Conservation (phyloP, 2,329 filamentous ascomycete genomes). For the Fusarium mangiferae region DNA sequence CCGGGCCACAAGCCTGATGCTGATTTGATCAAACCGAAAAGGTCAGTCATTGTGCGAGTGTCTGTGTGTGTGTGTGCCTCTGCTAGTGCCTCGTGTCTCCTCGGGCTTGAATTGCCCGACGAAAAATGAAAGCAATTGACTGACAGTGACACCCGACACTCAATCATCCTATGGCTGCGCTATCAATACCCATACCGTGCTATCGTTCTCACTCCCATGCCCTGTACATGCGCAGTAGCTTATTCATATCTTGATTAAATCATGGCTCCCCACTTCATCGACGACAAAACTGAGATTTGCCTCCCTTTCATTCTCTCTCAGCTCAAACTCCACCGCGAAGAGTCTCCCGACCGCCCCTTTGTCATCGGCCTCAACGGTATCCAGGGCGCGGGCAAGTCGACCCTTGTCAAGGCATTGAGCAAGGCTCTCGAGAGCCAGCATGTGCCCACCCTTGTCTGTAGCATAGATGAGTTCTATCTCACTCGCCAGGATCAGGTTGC, state of each 20-base stretch:
- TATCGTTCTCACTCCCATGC: constrained; percentile 10
- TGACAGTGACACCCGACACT: constrained; percentile 13
- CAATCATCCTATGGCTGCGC: constrained; percentile 25
- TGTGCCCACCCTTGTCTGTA: constrained; percentile 76
- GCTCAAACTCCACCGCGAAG: constrained; percentile 60
- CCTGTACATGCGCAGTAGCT: constrained; percentile 11
- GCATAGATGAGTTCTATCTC: constrained; percentile 92
- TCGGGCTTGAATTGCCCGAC: constrained; percentile 32
- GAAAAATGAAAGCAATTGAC: constrained; percentile 27
- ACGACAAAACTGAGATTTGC: constrained; percentile 83
- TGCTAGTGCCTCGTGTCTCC: constrained; percentile 24
- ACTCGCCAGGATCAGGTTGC: constrained; percentile 73
- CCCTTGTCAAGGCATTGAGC: constrained; percentile 77
- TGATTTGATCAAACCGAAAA: constrained; percentile 10
- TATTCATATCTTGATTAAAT: constrained; percentile 14
- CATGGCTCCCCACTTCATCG: constrained; percentile 61
- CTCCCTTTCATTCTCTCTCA: constrained; percentile 78
- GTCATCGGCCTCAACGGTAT: constrained; percentile 91
- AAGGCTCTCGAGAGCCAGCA: constrained; percentile 66
- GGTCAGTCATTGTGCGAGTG: constrained; percentile 8
- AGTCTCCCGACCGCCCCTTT: constrained; percentile 65
- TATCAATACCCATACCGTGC: constrained; percentile 5
- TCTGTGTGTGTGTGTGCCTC: not conserved
- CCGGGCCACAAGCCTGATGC: constrained; percentile 27
- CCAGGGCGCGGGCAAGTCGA: constrained; percentile 93